These are phyloP conservation scores for Epichloe bromicola DNA, from an alignment of 2,329 filamentous ascomycete genomes.

Conservation along the genomic window DNA sequence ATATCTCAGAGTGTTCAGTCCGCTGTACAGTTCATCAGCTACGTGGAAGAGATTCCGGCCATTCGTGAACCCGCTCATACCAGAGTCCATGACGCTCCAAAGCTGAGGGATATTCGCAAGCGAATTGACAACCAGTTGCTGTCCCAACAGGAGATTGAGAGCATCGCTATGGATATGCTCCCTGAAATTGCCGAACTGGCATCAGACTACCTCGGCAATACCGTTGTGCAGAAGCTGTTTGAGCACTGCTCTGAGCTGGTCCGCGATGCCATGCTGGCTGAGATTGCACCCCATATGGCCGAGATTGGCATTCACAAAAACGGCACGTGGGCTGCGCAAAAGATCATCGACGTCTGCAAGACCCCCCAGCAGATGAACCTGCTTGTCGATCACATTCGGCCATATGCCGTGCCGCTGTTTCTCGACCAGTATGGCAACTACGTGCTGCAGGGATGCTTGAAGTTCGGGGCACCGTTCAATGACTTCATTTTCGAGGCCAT, in stretches of 20 bases:
- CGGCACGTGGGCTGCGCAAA: constrained; percentile 96
- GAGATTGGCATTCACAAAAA: constrained; percentile 99
- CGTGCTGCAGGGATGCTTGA: constrained; percentile 88
- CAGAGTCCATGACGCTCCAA: constrained; percentile 83
- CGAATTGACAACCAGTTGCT: constrained; percentile 91
- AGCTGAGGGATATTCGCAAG: constrained; percentile 90
- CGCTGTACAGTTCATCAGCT: constrained; percentile 61
- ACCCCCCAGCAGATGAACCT: constrained; percentile 68
- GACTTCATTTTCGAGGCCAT: constrained; percentile 98
- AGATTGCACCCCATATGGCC: constrained; percentile 83
- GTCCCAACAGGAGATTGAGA: constrained; percentile 77
- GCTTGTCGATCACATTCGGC: constrained; percentile 72
- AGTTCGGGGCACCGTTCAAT: constrained; percentile 79
- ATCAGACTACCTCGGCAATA: constrained; percentile 95
- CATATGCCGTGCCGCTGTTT: constrained; percentile 84
- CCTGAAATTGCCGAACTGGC: constrained; percentile 90
- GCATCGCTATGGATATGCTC: constrained; percentile 84
- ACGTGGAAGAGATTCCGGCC: constrained; percentile 74
- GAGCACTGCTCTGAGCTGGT: constrained; percentile 86
- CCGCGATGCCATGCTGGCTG: constrained; percentile 78
- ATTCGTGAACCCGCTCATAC: constrained; percentile 81
- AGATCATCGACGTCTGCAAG: constrained; percentile 95
- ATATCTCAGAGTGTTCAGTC: constrained; percentile 64
- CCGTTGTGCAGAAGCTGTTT: constrained; percentile 97
- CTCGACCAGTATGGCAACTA: constrained; percentile 98